A percentile compares a stretch with the other conserved stretches of the same genome.
Conservation (phyloP, 768 basidiomycete genomes). For the Tubosaeta sp. region DNA sequence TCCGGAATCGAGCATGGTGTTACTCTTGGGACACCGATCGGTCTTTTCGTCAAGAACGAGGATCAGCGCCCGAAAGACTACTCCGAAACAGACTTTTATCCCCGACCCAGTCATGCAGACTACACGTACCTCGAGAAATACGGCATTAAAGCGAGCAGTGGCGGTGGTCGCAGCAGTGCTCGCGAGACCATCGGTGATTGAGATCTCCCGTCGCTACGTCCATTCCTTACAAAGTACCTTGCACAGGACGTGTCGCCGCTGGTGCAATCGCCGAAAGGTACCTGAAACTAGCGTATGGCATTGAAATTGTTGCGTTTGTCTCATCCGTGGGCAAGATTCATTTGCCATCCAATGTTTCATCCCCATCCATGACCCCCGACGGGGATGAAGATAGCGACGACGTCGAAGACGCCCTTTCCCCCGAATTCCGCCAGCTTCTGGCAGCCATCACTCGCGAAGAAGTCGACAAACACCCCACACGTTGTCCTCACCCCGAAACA, state of each 20-base stretch:
- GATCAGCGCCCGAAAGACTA: constrained; percentile 99
- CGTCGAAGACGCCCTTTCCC: constrained; percentile 68
- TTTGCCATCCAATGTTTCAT: constrained; percentile 52
- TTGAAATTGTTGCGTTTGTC: constrained; percentile 97
- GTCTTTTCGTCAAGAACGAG: constrained; percentile 93
- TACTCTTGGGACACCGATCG: constrained; percentile 96
- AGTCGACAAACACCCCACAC: constrained; percentile 81
- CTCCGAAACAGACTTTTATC: constrained; percentile 96
- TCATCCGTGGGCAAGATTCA: constrained; percentile 92
- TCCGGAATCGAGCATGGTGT: constrained; percentile 92
- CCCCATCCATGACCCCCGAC: constrained; percentile 38
- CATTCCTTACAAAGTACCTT: constrained; percentile 4
- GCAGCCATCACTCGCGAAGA: constrained; percentile 76
- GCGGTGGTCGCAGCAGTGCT: constrained; percentile 92
- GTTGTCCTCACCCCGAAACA: constrained; percentile 89
- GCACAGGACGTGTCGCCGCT: constrained; percentile 86
- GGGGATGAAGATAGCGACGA: constrained; percentile 58
- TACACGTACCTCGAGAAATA: constrained; percentile 98
- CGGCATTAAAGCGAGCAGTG: constrained; percentile 94
- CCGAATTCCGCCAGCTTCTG: constrained; percentile 80
- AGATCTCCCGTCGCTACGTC: constrained; percentile 1
- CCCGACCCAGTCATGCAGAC: constrained; percentile 95
- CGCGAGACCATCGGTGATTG: constrained; percentile 88
- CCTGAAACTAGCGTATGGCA: constrained; percentile 77
- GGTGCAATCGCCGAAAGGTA: constrained; percentile 98